Evolutionary conservation across 2,329 filamentous ascomycete species (phyloP), one percentile per base, ranked within the genome.

Genomic region (Diaporthe sp.): DNA sequence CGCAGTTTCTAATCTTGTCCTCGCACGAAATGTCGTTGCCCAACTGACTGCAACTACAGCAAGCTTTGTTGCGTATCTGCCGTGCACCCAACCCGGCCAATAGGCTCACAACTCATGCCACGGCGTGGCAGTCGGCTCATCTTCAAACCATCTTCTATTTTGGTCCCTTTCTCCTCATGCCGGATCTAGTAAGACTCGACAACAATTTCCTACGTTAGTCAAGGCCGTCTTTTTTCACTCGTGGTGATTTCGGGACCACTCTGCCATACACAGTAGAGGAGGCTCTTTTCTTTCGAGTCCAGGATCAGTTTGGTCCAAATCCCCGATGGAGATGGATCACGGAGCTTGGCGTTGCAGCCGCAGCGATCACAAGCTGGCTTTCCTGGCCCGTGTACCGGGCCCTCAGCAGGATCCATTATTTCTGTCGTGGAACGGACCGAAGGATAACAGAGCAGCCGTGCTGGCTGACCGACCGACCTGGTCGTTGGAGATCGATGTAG

Each of bases 401-500:
- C 55, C 65, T 70, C 55, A 74, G 6, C 55, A 51, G 73, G 44
- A 22, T 61, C 73, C 53, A 74, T 74, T 71, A 37, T 71, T 71
- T 46, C 68, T 75, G 73, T 67, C 67, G 73, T 75, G 73, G 51
- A 65, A 75, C 73, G 58, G 68, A 67, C 68, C 58, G 39, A 72
- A 75, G 42, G 37, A 57, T 58, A 51, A 57, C 15, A 62, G 28
- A 37, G 31, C 62, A 53, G 58, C 49, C 49, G 42, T 42, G 34
- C 58, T 51, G 57, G 49, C 53, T 25, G 55, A 55, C 51, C 46
- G 70, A 72, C 70, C 28, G 61, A n/a, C 61, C 61, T 44, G 61
- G 25, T 49, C 28, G 65, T 55, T 73, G 58, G 25, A 25, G 58
- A 73, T 39, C 37, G 49, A 65, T 39, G 58, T 57, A 58, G 71